Evolutionary conservation across 2,329 filamentous ascomycete species (phyloP).

Genomic region (Sarocladium oryzae): DNA sequence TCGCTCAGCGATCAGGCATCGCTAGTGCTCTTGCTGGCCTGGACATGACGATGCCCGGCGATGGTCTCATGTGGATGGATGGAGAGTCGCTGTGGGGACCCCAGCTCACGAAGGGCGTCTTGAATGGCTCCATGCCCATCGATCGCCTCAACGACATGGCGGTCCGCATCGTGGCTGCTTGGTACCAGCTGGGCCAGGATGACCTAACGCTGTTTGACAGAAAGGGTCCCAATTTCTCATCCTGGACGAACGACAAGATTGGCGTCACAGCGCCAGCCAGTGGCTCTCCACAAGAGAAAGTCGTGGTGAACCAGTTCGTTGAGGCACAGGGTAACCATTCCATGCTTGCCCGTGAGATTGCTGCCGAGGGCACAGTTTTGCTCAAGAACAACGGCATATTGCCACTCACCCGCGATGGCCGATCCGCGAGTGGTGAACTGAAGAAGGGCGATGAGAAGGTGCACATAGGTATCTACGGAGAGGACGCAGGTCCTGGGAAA

Average conservation of each 20-base stretch:
- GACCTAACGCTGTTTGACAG: conserved; percentile 61
- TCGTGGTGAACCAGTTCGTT: conserved; percentile 62
- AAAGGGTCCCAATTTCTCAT: conserved; percentile 71
- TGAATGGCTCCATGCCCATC: conserved; percentile 78
- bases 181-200: conserved; percentile 82
- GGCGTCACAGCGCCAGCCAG: conserved; percentile 51
- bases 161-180: conserved; percentile 77
- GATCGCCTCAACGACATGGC: conserved; percentile 84
- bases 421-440: conserved; percentile 19
- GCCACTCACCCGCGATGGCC: conserved; percentile 33
- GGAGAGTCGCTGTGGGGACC: conserved; percentile 73
- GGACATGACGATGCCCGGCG: conserved; percentile 66
- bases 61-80: conserved; percentile 57
- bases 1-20: conserved; percentile 50
- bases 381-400: conserved; percentile 56
- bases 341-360: conserved; percentile 44
- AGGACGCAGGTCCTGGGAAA: conserved; percentile 40
- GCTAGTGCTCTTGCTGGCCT: conserved; percentile 52
- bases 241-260: conserved; percentile 56
- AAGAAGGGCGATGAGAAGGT: conserved; percentile 29
- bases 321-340: conserved; percentile 49
- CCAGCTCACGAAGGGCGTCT: conserved; percentile 69
- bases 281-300: conserved; percentile 25
- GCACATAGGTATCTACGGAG: conserved; percentile 45
- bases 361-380: conserved; percentile 50